A percentile compares a stretch with the other conserved stretches of the same genome.
Conservation (phyloP, 176 grass and related monocot species). For the Rhynchospora pubera region DNA sequence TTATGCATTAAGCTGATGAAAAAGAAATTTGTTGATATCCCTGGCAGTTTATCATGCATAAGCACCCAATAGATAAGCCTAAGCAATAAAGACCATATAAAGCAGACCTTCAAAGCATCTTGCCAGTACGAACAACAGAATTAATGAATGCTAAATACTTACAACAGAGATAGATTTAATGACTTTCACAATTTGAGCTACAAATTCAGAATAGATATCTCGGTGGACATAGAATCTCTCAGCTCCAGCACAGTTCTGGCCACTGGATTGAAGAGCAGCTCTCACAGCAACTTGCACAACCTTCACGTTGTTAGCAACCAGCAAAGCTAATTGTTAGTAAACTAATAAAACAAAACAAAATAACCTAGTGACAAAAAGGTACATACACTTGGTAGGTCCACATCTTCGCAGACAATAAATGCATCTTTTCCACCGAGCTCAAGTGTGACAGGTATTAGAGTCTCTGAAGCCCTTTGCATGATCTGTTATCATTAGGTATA, state of each 20-base stretch:
- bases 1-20: slow-evolving; percentile 8
- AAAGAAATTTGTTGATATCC: not conserved
- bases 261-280: slow-evolving; percentile 90
- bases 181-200: slow-evolving; percentile 65
- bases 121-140: slow-evolving; percentile 7
- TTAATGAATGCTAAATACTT: slow-evolving; percentile 34
- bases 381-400: slow-evolving; percentile 86
- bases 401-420: slow-evolving; percentile 99
- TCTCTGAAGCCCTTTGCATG: slow-evolving; percentile 84
- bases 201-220: slow-evolving; percentile 72
- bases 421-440: slow-evolving; percentile 98
- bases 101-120: slow-evolving; percentile 3
- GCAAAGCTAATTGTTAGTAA: not conserved
- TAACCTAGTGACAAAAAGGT: not conserved
- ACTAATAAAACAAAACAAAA: not conserved
- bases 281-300: slow-evolving; percentile 97
- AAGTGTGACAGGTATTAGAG: slow-evolving; percentile 93
- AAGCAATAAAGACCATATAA: not conserved
- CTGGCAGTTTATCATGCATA: not conserved
- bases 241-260: slow-evolving; percentile 94
- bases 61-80: not conserved
- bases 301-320: slow-evolving; percentile 28
- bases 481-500: slow-evolving; percentile 47
- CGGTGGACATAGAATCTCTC: slow-evolving; percentile 99
- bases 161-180: slow-evolving; percentile 96